Percentiles rank a stretch among this genome's conserved stretches.
These are phyloP conservation scores for Tremella mesenterica DNA, from an alignment of 768 basidiomycete genomes.

Conservation along the genomic window DNA sequence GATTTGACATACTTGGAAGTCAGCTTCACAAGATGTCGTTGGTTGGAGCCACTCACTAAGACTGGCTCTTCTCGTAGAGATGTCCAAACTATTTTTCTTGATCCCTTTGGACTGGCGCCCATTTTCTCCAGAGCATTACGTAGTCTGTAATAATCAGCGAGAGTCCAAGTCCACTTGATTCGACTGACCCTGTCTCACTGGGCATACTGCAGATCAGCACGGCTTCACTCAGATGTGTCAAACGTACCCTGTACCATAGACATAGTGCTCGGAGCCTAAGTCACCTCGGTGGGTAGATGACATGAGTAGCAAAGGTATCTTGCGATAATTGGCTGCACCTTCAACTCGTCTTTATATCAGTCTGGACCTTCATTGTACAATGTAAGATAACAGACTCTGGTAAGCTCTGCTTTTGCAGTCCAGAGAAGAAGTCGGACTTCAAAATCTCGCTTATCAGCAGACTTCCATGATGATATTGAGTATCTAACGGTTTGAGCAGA, in stretches of 20 bases:
- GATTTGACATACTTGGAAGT: conserved; percentile 29
- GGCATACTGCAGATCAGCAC: conserved; percentile 65
- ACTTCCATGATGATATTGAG: background rate
- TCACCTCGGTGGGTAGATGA: conserved; percentile 20
- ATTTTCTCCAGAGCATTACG: conserved; percentile 69
- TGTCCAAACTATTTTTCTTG: conserved; percentile 81
- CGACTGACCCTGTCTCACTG: conserved; percentile 67
- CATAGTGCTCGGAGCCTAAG: conserved; percentile 41
- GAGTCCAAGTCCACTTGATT: background rate
- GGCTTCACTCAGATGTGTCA: background rate
- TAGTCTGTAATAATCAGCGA: conserved; percentile 49
- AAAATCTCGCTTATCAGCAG: conserved; percentile 72
- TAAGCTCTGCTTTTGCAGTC: conserved; percentile 86
- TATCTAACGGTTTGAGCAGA: conserved; percentile 46
- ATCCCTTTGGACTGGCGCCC: conserved; percentile 68
- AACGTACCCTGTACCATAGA: conserved; percentile 47
- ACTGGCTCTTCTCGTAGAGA: conserved; percentile 95
- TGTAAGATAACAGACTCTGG: conserved; percentile 61
- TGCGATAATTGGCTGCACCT: conserved; percentile 87
- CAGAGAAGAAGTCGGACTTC: conserved; percentile 53
- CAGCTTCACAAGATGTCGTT: conserved; percentile 7
- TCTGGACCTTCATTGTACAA: background rate
- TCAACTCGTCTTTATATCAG: conserved; percentile 59
- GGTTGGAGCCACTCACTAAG: conserved; percentile 46
- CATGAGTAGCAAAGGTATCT: conserved; percentile 54